These are phyloP conservation scores for Aspergillus diversus DNA, from an alignment of 495 filamentous ascomycete genomes.

Conservation along the genomic window DNA sequence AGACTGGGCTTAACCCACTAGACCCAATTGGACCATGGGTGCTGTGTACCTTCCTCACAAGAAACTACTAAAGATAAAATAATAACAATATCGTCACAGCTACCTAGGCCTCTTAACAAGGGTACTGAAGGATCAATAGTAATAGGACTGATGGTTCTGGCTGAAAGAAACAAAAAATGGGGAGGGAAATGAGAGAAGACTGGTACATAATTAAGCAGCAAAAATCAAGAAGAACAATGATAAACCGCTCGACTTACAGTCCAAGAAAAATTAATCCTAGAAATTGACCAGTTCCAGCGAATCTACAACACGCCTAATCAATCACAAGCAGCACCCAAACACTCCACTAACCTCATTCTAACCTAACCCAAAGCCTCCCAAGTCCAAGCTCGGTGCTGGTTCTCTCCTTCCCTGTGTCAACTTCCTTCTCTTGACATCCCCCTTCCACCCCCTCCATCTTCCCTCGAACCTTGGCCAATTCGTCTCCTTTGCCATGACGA, in stretches of 20 bases:
- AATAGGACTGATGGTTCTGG: too few relatives aligned
- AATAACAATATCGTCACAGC: background rate
- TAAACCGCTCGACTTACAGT: background rate
- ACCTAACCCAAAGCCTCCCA: too few relatives aligned
- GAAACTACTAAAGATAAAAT: background rate
- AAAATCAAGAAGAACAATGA: too few relatives aligned
- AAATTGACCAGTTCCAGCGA: conserved; percentile 1
- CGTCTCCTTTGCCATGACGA: conserved; percentile 45
- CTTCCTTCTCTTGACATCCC: conserved; percentile 19
- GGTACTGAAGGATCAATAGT: too few relatives aligned
- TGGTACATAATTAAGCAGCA: too few relatives aligned
- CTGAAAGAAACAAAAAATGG: too few relatives aligned
- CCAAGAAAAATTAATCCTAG: background rate
- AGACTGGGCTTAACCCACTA: conserved; percentile 4
- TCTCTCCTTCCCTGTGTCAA: conserved; percentile 27
- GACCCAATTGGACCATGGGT: conserved; percentile 8
- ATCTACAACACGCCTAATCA: background rate
- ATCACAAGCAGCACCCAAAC: conserved; percentile 10
- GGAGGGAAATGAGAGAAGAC: too few relatives aligned
- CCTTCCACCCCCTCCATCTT: conserved; percentile 18
- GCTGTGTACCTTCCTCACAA: background rate
- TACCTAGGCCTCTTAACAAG: too few relatives aligned
- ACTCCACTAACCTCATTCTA: background rate
- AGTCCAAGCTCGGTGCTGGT: conserved; percentile 20
- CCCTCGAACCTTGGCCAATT: conserved; percentile 23